Base-by-base conservation (phyloP, 179 eudicot genomes). In the Sideroxylon spinosum region DNA sequence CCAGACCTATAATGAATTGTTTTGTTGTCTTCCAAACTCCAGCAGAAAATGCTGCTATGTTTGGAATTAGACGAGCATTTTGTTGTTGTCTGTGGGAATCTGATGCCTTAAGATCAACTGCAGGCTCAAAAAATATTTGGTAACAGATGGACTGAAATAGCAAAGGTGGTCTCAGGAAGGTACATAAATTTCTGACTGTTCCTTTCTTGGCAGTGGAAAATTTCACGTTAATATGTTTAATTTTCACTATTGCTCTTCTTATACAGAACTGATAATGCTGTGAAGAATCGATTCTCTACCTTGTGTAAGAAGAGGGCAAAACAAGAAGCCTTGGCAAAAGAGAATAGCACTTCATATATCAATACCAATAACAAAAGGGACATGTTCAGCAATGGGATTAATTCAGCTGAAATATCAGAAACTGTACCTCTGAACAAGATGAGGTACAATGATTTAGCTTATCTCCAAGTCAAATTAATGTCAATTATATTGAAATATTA, bases 161-260 rank as follows among this genome's bases (percentile, higher is more conserved):
- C 98, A 28, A 95, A 95, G 90, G 98, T 95, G 75, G 98, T 95
- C 72, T 91, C 98, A 13, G 98, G 98, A 68, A 93, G 98, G 98
- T 95, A 86, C 74, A 78, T 71, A 25, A 49, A 74, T 17, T 32
- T 70, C 19, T 71, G 8, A 0, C 16, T 22, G 11, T 77, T 71
- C 53, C 52, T 37, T 2, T 16, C 6, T 55, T 55, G 26, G 44
- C 32, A 7, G 17, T 19, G 63, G 28, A 68, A 53, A 67, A 12
- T 61, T 67, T 67, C 44, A 52, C 1, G 3, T 13, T 28, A 66
- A 25, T 20, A 29, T 37, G n/a, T 26, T 29, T 49, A 60, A 46
- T 0, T 57, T 76, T 62, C 20, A 7, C 19, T 20, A 32, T 83
- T 73, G 28, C 12, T 52, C 26, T 78, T 50, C n/a, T 19, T 5